Base-by-base conservation (phyloP, 2,329 filamentous ascomycete genomes). In the Ciborinia camelliae region DNA sequence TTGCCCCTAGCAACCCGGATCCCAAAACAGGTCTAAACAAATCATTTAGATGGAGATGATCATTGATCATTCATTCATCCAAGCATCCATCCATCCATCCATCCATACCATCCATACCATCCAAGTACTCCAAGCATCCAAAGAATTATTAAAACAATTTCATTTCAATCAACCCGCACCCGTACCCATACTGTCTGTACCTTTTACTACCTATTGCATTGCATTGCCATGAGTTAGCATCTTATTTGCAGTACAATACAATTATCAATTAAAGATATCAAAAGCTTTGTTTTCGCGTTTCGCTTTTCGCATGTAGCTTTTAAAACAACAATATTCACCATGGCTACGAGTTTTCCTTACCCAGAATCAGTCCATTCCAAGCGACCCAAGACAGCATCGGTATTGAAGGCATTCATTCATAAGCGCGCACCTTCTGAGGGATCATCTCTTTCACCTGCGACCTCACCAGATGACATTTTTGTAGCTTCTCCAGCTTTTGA, bases 391-490 rank as follows among this genome's bases (percentile, higher is more conserved):
- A 74, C 74, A 54, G 60, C 60, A 37, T 72, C 74, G 4, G 73
- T 75, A 35, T 67, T 75, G 45, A 70, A 68, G 63, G 70, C 72
- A 6, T 76, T 76, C 67, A 74, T 76, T 48, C 73, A 75, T 67
- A 73, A 72, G 67, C 68, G 73, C 53, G 72, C 67, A 9, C 70
- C 71, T 37, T 75, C 74, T 23, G 68, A 67, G 58, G 73, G 73
- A 57, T 67, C 66, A 35, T 47, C 63, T 45, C 67, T 75, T 14
- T 65, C 72, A 32, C 60, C 53, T n/a, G n/a, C 70, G 28, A 69
- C 64, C 48, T 50, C 66, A 52, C 53, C 67, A 30, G 62, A 67
- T 18, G 67, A 69, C 59, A 53, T 68, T 35, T 71, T 70, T 45
- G 54, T 69, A 51, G 62, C 66, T 32, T 67, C 68, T 26, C 69